Base-by-base conservation (phyloP, 2,329 filamentous ascomycete species). In the Colletotrichum plurivorum region DNA sequence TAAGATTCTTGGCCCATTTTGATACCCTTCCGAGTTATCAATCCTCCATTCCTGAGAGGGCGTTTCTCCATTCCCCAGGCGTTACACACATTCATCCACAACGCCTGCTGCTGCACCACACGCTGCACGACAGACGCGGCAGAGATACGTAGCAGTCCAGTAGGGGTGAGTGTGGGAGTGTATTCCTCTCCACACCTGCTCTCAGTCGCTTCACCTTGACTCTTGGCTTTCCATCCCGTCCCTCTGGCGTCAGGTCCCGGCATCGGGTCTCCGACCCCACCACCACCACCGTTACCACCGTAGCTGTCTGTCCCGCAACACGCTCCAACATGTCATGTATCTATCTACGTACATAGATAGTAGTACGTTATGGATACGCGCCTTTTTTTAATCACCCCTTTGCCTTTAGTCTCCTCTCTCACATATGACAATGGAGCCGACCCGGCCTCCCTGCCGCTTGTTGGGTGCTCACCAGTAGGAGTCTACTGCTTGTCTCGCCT, bases 391-490 rank as follows among this genome's bases (percentile, higher is more conserved):
- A 46, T 36, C 48, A 43, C 13, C 31, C 31, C 31, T 36, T 36
- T 36, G 2, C 9, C 31, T 36, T 36, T 36, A 8, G 10, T 36
- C 31, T 36, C 31, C 45, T 41, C 54, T 69, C 55, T 43, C 27
- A 60, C 54, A 48, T 66, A 36, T 51, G 49, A 60, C 36, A 51
- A 69, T 56, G 61, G 62, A 22, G 31, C 49, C 48, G 48, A 31
- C 66, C 66, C 62, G 55, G 55, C 66, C 66, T 66, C 66, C 66
- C 66, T 69, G 54, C 66, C 66, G 63, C 66, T 60, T 20, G 58
- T 53, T 41, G 39, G 53, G 62, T 53, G 54, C 51, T 54, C 61
- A 65, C 66, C 55, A 66, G 61, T 25, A 51, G 16, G 20, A 66
- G 55, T 60, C 61, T 66, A 56, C 66, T 59, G 55, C 25, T 9